Evolutionary conservation across 768 basidiomycete genomes (phyloP).

Genomic region (Lentinus brumalis): DNA sequence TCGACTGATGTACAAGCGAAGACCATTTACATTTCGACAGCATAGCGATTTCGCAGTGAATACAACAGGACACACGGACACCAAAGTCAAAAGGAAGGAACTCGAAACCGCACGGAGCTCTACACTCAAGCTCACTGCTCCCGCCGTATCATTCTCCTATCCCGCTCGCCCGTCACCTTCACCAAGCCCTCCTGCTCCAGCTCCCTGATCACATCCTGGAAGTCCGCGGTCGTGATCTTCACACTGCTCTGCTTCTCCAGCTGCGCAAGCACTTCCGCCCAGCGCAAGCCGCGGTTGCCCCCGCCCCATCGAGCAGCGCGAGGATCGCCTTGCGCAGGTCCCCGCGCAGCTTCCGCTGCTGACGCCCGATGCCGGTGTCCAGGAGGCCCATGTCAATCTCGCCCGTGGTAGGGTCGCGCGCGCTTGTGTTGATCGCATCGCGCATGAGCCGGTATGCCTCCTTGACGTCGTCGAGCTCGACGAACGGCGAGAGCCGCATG

Average conservation of each 20-base stretch:
- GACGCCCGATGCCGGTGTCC: conserved; percentile 88
- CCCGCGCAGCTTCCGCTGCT: conserved; percentile 83
- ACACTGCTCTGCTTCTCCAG: conserved; percentile 86
- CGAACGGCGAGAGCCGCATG: conserved; percentile 89
- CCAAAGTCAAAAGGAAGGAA: neutral
- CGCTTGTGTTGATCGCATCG: conserved; percentile 91
- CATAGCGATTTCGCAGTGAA: neutral
- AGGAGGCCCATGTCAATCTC: conserved; percentile 97
- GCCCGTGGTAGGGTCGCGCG: conserved; percentile 94
- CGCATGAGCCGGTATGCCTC: conserved; percentile 96
- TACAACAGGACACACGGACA: neutral
- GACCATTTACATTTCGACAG: neutral
- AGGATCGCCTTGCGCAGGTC: conserved; percentile 87
- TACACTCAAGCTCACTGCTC: conserved; percentile 37
- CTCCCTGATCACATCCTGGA: conserved; percentile 73
- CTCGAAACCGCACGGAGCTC: too few species aligned
- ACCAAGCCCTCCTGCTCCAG: conserved; percentile 86
- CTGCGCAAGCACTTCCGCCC: conserved; percentile 78
- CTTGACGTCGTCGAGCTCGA: conserved; percentile 83
- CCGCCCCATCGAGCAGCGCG: conserved; percentile 55
- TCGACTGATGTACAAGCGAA: too few species aligned
- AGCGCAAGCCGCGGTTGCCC: conserved; percentile 68
- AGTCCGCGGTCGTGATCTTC: conserved; percentile 77
- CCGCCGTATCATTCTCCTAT: conserved; percentile 76
- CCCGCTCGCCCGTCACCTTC: conserved; percentile 86